Base-by-base conservation (phyloP, 1,284 basidiomycete species). In the Xerocomus amazonicus region DNA sequence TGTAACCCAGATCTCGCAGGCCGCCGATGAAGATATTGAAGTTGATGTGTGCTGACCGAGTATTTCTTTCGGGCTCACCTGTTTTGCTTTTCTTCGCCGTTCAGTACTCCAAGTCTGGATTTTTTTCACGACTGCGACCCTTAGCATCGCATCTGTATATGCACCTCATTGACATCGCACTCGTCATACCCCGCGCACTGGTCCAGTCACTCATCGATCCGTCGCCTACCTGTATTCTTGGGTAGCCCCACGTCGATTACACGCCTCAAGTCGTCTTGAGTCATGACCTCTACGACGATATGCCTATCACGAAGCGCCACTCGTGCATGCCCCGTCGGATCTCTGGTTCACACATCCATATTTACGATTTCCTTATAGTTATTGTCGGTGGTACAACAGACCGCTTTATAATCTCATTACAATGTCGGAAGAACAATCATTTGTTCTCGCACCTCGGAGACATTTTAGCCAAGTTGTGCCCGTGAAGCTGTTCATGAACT, bases 1-100 rank as follows among this genome's bases (percentile, higher is more conserved):
- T 33, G 10, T 36, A 14, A 12, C 42, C 7, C 52, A 12, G 6
- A 46, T 48, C 38, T 48, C 45, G 12, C 59, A 54, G 36, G 47
- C 44, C 32, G 29, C 50, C 29, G 63, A 67, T 16, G 65, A 63
- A 59, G 65, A 63, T 45, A 59, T 63, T 31, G 62, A 63, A 45
- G 48, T 67, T 34, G 62, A 63, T 16, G 52, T 63, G 13, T 63
- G 62, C 46, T 63, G 52, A 65, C 38, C 9, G 3, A 23, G 3
- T 23, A 39, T 28, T 38, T 32, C 34, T 41, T 46, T 39, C 12
- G 9, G 12, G 19, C 31, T 31, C 38, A n/a, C 26, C 31, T 35
- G 6, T 23, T 32, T 36, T 39, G 26, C 16, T 37, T 51, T 10
- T 40, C 37, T 45, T 53, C 49, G 49, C 31, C 33, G 48, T 39